phyloP scores from a whole-genome alignment of 2,329 filamentous ascomycete species.

The Pezicula rhizophila region DNA sequence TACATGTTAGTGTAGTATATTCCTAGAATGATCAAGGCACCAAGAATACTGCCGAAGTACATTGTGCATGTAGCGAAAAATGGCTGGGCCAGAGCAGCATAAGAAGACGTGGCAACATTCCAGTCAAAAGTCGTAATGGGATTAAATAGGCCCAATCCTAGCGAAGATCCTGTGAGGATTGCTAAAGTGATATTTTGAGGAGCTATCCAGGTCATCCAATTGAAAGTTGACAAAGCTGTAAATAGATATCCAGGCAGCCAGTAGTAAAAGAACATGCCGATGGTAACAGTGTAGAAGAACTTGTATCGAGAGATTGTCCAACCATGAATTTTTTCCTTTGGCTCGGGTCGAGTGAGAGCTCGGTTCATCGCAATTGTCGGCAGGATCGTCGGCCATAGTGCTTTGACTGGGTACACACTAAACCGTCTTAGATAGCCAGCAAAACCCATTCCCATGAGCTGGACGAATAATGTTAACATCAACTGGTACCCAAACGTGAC shows the following conservation, averaged over 20 bases:
- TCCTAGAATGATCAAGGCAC: slow-evolving; percentile 12
- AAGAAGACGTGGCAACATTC: slow-evolving; percentile 31
- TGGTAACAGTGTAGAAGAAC: slow-evolving; percentile 11
- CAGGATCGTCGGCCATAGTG: slow-evolving; percentile 11
- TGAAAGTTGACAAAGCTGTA: slow-evolving; percentile 25
- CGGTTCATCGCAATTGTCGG: slow-evolving; percentile 13
- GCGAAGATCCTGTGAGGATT: slow-evolving; percentile 35
- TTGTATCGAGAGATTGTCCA: slow-evolving; percentile 16
- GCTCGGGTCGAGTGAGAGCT: slow-evolving; percentile 9
- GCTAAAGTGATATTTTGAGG: slow-evolving; percentile 26
- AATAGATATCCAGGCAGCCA: slow-evolving; percentile 26
- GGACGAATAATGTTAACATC: slow-evolving; percentile 25
- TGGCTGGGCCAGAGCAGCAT: slow-evolving; percentile 29
- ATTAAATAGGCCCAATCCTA: slow-evolving; percentile 39
- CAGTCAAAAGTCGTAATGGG: slow-evolving; percentile 45
- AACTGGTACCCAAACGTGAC: slow-evolving; percentile 34
- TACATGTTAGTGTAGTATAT: slow-evolving; percentile 31
- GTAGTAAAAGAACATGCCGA: slow-evolving; percentile 14
- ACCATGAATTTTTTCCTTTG: slow-evolving; percentile 10
- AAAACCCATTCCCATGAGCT: slow-evolving; percentile 15
- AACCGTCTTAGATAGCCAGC: slow-evolving; percentile 13
- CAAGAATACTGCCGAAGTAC: slow-evolving; percentile 24
- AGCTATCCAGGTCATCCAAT: slow-evolving; percentile 19
- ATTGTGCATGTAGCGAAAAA: slow-evolving; percentile 24
- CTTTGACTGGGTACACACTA: slow-evolving; percentile 12